These are phyloP conservation scores for Ensete ventricosum DNA, from an alignment of 176 grass and related monocot species.

Conservation along the genomic window DNA sequence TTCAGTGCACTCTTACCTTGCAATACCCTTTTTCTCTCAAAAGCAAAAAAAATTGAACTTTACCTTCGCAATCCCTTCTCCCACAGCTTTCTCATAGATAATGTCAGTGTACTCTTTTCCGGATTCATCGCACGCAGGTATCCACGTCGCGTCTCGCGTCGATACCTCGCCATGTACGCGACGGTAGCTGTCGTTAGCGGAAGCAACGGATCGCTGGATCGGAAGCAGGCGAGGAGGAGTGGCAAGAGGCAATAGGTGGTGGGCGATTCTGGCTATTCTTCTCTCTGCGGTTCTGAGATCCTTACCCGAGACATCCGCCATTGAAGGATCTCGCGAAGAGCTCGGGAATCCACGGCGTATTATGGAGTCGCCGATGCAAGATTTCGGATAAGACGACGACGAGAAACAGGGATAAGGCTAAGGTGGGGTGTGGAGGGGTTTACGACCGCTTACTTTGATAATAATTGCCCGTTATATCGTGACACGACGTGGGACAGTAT, in stretches of 20 bases:
- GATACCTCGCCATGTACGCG: slow-evolving; percentile 60
- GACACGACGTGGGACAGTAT: too few relatives aligned
- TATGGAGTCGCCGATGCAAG: too few relatives aligned
- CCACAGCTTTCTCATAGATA: slow-evolving; percentile 74
- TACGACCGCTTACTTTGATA: too few relatives aligned
- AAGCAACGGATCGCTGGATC: slow-evolving; percentile 18
- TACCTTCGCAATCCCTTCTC: slow-evolving; percentile 89
- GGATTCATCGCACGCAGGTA: slow-evolving; percentile 38
- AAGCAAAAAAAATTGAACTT: neutral
- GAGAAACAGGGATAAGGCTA: too few relatives aligned
- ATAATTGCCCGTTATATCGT: too few relatives aligned
- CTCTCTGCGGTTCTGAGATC: slow-evolving; percentile 26
- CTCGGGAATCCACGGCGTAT: neutral
- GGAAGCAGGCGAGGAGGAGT: slow-evolving; percentile 11
- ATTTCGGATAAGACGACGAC: too few relatives aligned
- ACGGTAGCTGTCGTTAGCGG: slow-evolving; percentile 50
- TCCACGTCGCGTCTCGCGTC: slow-evolving; percentile 50
- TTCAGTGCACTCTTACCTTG: too few relatives aligned
- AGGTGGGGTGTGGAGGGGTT: too few relatives aligned
- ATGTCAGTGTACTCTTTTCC: slow-evolving; percentile 77
- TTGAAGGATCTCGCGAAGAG: neutral
- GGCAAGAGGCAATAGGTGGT: slow-evolving; percentile 40
- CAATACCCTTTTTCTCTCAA: too few relatives aligned
- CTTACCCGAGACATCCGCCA: slow-evolving; percentile 14
- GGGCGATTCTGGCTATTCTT: slow-evolving; percentile 52